Percentiles rank a stretch among this genome's conserved stretches.
Conservation (phyloP, 1,139 yeast genomes). For the Citeromyces siamensis region DNA sequence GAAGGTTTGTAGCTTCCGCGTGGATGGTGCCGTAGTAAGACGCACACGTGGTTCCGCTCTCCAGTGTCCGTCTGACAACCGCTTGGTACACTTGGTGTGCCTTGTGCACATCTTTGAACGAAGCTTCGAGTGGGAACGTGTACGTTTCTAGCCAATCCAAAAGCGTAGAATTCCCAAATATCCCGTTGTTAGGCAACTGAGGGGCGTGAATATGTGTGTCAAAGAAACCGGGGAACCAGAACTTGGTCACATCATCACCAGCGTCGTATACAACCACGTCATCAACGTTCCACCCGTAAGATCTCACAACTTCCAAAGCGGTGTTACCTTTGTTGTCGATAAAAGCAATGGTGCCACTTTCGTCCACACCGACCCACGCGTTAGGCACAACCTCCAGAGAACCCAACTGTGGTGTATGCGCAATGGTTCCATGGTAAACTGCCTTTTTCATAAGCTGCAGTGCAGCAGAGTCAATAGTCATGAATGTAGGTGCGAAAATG, state of each 20-base stretch:
- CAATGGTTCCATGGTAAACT: constrained; percentile 38
- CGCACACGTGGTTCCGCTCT: constrained; percentile 84
- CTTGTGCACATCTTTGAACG: constrained; percentile 31
- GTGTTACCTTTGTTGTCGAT: constrained; percentile 12
- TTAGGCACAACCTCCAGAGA: constrained; percentile 31
- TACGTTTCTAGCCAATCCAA: constrained; percentile 81
- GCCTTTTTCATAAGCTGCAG: background rate
- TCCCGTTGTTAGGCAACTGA: constrained; percentile 89
- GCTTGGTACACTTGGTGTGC: constrained; percentile 54
- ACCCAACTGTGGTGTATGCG: constrained; percentile 40
- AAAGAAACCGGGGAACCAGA: constrained; percentile 83
- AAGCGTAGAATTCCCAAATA: constrained; percentile 76
- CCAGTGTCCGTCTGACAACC: constrained; percentile 55
- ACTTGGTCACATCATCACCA: constrained; percentile 20
- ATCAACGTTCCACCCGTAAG: background rate
- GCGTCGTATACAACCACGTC: constrained; percentile 17
- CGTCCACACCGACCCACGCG: constrained; percentile 44
- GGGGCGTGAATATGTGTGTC: constrained; percentile 97
- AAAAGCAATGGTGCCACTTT: constrained; percentile 31
- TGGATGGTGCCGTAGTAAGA: constrained; percentile 88
- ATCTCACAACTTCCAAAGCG: constrained; percentile 3
- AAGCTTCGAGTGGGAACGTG: constrained; percentile 80
- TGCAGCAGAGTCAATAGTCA: background rate
- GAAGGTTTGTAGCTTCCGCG: constrained; percentile 54
- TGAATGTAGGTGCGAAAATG: background rate